These are phyloP conservation scores for Claviceps capensis DNA, from an alignment of 2,329 filamentous ascomycete genomes.

Conservation along the genomic window DNA sequence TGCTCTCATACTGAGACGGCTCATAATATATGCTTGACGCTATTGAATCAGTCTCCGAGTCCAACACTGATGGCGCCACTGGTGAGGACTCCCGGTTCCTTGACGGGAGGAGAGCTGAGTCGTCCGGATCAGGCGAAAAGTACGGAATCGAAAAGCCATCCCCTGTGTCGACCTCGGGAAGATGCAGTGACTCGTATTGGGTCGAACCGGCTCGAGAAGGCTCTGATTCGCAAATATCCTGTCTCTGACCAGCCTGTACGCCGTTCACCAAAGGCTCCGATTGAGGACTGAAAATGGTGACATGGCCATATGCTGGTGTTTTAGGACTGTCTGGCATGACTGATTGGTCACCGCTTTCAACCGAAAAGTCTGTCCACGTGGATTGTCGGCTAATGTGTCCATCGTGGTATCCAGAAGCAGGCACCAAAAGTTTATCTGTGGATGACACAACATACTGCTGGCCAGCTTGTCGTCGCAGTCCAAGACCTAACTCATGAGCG, in stretches of 20 bases:
- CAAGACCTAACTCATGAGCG: conserved; percentile 12
- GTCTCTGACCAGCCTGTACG: neutral
- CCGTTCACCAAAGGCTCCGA: conserved; percentile 3
- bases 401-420: conserved; percentile 27
- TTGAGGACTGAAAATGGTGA: conserved; percentile 18
- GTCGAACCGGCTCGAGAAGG: conserved; percentile 15
- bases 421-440: conserved; percentile 33
- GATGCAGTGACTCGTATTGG: conserved; percentile 22
- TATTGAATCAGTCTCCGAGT: conserved; percentile 25
- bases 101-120: conserved; percentile 20
- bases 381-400: conserved; percentile 41
- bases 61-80: conserved; percentile 26
- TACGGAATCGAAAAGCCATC: conserved; percentile 37
- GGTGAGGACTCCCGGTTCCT: conserved; percentile 39
- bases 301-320: conserved; percentile 17
- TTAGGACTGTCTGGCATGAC: conserved; percentile 15
- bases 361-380: conserved; percentile 46
- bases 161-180: conserved; percentile 38
- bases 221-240: conserved; percentile 12
- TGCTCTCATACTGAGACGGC: conserved; percentile 24
- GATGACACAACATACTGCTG: conserved; percentile 19
- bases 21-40: conserved; percentile 27
- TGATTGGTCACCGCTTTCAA: conserved; percentile 36
- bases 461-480: conserved; percentile 10
- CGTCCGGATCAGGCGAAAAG: conserved; percentile 20